phyloP scores from a whole-genome alignment of 345 rosid genomes.

The Trapa incisa region DNA sequence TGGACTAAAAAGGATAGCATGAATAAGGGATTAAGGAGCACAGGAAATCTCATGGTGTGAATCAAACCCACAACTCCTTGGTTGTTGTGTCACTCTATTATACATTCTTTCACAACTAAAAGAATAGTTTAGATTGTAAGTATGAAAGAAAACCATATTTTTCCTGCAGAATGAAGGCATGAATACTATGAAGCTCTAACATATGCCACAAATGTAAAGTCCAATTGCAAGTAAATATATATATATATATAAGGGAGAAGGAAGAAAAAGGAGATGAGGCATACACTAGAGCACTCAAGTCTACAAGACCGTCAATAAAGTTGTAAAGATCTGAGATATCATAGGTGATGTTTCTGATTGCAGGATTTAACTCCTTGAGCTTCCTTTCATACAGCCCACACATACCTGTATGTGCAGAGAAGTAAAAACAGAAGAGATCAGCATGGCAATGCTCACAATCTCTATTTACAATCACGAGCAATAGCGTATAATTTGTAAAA shows the following conservation, averaged over 20 bases:
- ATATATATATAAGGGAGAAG: neutral
- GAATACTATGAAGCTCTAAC: neutral
- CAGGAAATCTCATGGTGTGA: too few relatives aligned
- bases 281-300: conserved; percentile 87
- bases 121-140: too few relatives aligned
- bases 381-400: conserved; percentile 79
- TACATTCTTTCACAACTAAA: too few relatives aligned
- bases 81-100: too few relatives aligned
- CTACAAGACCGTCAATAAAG: conserved; percentile 77
- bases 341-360: conserved; percentile 52
- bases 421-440: neutral
- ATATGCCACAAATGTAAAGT: neutral
- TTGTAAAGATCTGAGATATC: conserved; percentile 77
- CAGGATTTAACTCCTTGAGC: conserved; percentile 72
- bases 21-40: too few relatives aligned
- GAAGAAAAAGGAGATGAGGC: conserved; percentile 11
- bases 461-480: neutral
- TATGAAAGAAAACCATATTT: neutral
- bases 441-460: neutral
- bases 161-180: neutral
- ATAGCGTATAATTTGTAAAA: neutral
- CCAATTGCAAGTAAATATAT: neutral
- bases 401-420: conserved; percentile 31
- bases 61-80: too few relatives aligned
- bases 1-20: too few relatives aligned